Conservation (phyloP, 371 early-diverging fungal genomes). For the Rhizomucor miehei region DNA sequence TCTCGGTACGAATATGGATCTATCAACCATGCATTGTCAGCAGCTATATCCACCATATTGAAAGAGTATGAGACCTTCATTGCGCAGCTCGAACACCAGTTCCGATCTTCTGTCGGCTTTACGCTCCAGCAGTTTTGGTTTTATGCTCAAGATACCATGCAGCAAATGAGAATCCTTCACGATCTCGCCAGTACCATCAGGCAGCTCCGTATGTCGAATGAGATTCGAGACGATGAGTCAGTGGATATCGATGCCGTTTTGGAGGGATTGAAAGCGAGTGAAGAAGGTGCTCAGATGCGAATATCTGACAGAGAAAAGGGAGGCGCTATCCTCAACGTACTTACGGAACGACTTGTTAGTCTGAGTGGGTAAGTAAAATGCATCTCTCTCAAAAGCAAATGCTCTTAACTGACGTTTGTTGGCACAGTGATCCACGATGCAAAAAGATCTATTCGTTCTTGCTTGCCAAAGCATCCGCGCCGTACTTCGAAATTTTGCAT, state of each 20-base stretch:
- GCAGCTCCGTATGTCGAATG: slow-evolving; percentile 14
- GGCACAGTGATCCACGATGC: slow-evolving; percentile 64
- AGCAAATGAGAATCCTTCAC: slow-evolving; percentile 69
- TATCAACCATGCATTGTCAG: slow-evolving; percentile 87
- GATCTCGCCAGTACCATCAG: slow-evolving; percentile 56
- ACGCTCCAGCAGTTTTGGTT: slow-evolving; percentile 90
- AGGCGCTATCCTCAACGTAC: slow-evolving; percentile 58
- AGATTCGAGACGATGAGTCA: slow-evolving; percentile 8
- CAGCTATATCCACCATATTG: slow-evolving; percentile 68
- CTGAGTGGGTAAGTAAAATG: slow-evolving; percentile 64
- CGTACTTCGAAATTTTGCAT: slow-evolving; percentile 79
- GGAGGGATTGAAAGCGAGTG: slow-evolving; percentile 43
- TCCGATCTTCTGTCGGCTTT: slow-evolving; percentile 69
- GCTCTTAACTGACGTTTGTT: too few relatives aligned
- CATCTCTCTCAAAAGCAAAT: slow-evolving; percentile 1
- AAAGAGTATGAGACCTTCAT: slow-evolving; percentile 85
- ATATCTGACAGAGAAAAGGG: slow-evolving; percentile 58
- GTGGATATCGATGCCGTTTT: slow-evolving; percentile 47
- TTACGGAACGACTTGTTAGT: slow-evolving; percentile 59
- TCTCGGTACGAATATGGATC: slow-evolving; percentile 80
- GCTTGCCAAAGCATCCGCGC: slow-evolving; percentile 72
- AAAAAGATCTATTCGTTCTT: slow-evolving; percentile 76
- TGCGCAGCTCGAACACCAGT: slow-evolving; percentile 88
- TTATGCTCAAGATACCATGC: slow-evolving; percentile 70
- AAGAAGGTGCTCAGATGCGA: slow-evolving; percentile 21